Evolutionary conservation across 768 basidiomycete species (phyloP).

Genomic region (Tulasnella sp.): DNA sequence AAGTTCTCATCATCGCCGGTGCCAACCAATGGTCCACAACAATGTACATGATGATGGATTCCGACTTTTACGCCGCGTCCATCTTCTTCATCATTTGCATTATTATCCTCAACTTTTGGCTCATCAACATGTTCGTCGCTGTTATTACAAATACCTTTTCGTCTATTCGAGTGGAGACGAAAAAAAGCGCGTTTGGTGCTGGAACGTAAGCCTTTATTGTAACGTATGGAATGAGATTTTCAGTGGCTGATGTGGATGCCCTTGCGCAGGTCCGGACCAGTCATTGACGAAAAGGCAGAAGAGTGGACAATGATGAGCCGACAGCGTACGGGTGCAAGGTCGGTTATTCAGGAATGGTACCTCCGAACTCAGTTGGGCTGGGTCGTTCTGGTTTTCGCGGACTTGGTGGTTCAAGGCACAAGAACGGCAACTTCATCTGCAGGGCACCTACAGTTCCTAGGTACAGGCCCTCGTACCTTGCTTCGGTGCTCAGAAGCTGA

Average conservation of each 20-base stretch:
- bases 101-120: constrained; percentile 86
- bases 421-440: constrained; percentile 44
- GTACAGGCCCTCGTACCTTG: constrained; percentile 14
- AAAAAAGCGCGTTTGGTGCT: constrained; percentile 88
- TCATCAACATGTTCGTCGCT: constrained; percentile 88
- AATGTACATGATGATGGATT: constrained; percentile 85
- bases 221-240: background rate
- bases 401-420: constrained; percentile 66
- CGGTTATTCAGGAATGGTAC: constrained; percentile 35
- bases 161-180: constrained; percentile 76
- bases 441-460: constrained; percentile 20
- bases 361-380: constrained; percentile 59
- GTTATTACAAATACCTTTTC: constrained; percentile 93
- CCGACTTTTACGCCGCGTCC: constrained; percentile 82
- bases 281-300: constrained; percentile 42
- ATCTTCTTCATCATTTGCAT: constrained; percentile 81
- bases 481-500: background rate
- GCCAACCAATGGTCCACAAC: constrained; percentile 72
- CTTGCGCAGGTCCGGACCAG: constrained; percentile 30
- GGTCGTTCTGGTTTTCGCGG: constrained; percentile 64
- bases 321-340: background rate
- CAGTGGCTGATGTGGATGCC: background rate
- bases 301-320: constrained; percentile 19
- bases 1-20: constrained; percentile 76
- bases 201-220: constrained; percentile 30